phyloP scores from a whole-genome alignment of 2,329 filamentous ascomycete species.

The Aspergillus brasiliensis region DNA sequence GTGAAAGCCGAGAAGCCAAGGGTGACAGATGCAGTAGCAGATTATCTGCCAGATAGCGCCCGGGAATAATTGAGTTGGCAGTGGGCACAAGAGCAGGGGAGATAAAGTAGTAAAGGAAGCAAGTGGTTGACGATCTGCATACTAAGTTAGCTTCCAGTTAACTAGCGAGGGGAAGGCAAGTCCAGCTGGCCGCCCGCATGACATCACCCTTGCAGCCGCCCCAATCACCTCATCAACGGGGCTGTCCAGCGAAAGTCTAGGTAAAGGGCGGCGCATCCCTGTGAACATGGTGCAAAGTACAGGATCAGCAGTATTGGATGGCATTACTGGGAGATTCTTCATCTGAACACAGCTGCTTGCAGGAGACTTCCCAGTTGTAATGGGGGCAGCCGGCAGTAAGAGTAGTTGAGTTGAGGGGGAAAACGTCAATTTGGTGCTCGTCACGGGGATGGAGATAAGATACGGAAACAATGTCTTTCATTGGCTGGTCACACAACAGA shows the following conservation, averaged over 20 bases:
- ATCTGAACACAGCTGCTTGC: no score
- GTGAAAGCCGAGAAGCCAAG: neutral
- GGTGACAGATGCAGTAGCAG: neutral
- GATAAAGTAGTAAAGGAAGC: neutral
- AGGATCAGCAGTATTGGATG: no score
- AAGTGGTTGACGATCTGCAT: slow-evolving; percentile 3
- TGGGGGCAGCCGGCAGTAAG: no score
- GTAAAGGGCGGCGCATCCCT: neutral
- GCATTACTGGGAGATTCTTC: no score
- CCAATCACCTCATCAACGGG: slow-evolving; percentile 2
- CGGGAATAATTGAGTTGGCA: neutral
- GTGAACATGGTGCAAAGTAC: neutral
- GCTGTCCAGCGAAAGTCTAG: neutral
- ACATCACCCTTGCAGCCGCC: slow-evolving; percentile 7
- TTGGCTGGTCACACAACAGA: neutral
- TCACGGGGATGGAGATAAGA: neutral
- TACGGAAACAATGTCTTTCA: neutral
- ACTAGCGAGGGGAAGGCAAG: slow-evolving; percentile 6
- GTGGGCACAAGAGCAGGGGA: neutral
- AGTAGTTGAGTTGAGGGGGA: no score
- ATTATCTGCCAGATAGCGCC: neutral
- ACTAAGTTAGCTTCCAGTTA: neutral
- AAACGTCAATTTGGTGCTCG: no score
- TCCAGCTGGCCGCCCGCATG: slow-evolving; percentile 4
- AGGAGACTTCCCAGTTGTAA: no score